These are phyloP conservation scores for Blastobotrys parvus DNA, from an alignment of 805 yeast species.

Conservation along the genomic window DNA sequence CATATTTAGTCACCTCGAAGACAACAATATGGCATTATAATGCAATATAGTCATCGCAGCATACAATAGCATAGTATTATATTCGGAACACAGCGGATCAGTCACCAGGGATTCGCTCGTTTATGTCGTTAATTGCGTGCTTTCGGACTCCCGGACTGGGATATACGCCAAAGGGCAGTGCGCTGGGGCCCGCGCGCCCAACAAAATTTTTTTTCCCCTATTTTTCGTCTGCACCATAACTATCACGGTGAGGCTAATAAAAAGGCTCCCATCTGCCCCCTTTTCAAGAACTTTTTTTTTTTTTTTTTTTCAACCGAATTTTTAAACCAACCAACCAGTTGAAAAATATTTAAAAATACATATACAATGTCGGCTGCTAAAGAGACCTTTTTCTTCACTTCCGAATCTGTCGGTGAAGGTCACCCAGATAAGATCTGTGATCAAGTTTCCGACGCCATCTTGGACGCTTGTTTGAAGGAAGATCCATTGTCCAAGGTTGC, in stretches of 20 bases:
- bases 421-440: slow-evolving; percentile 65
- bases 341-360: not conserved
- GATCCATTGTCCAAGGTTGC: slow-evolving; percentile 99
- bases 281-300: too few species aligned
- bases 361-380: slow-evolving; percentile 18
- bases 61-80: not conserved
- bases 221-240: too few species aligned
- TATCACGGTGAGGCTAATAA: too few species aligned
- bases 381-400: slow-evolving; percentile 51
- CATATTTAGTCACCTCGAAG: too few species aligned
- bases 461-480: slow-evolving; percentile 91
- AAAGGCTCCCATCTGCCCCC: too few species aligned
- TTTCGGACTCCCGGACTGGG: too few species aligned
- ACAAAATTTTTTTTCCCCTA: too few species aligned
- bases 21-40: too few species aligned
- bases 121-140: too few species aligned
- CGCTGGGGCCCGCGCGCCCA: too few species aligned
- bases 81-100: not conserved
- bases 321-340: not conserved
- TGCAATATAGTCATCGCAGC: not conserved
- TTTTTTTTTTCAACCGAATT: slow-evolving; percentile 3
- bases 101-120: too few species aligned
- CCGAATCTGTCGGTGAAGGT: slow-evolving; percentile 67
- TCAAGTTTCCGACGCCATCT: slow-evolving; percentile 96
- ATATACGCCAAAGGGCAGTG: too few species aligned